Base-by-base conservation (phyloP, 164 flowering plant genomes). In the Vitis riparia region DNA sequence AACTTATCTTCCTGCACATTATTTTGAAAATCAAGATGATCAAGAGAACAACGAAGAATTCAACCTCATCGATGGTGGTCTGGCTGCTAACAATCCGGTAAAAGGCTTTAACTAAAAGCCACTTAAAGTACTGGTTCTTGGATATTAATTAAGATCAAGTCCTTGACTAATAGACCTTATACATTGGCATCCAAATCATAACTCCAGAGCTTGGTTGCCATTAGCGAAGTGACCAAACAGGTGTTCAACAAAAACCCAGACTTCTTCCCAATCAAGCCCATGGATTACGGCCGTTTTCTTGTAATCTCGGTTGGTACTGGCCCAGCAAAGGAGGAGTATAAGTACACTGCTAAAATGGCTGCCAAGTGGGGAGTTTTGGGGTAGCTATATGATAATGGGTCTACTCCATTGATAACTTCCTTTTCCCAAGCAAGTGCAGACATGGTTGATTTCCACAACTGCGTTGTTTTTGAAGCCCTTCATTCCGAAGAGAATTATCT, bases 281-380 rank as follows among this genome's bases (percentile, higher is more conserved):
- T 74, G 76, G 87, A 85, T 30, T 85, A 79, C 23, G 69, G 68
- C 1, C 72, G 84, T 30, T 81, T 76, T 53, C 78, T 90, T 0
- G 87, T 90, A 27, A 68, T 90, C 2, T 88, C 94, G 2, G 1
- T 90, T 0, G 94, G 94, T 13, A 83, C 89, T 5, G 94, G 94
- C 1, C 59, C 85, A 0, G 8, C 70, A 11, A 85, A 76, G 76
- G 56, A 2, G 0, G 83, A 80, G 30, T 10, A 72, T 11, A 82
- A 76, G 48, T 87, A 84, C 74, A 73, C 37, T 65, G 86, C 94
- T 11, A 23, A 70, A 56, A 69, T 15, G 58, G 80, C 85, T 9
- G 67, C 88, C 1, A 82, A 81, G 14, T 90, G 94, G 94, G 88
- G 91, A 1, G 8, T 73, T 16, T 8, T 87, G 11, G 58, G 74